A percentile compares a stretch with the other conserved stretches of the same genome.
Conservation (phyloP, 1,284 basidiomycete genomes). For the Bjerkandera adusta region DNA sequence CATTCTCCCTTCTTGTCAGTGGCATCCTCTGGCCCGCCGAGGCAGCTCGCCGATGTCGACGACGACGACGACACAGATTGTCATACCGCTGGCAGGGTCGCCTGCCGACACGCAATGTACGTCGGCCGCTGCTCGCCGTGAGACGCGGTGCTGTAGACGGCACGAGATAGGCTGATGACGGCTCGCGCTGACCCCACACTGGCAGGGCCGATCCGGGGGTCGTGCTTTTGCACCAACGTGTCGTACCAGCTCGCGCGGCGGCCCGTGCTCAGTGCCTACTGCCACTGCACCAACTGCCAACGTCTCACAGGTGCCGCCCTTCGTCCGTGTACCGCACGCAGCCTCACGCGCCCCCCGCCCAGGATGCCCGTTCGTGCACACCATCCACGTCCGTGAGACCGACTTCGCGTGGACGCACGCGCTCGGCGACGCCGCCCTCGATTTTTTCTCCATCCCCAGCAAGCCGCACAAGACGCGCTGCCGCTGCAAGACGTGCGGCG, state of each 20-base stretch:
- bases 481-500: conserved; percentile 59
- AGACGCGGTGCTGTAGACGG: too few species aligned
- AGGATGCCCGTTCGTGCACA: conserved; percentile 62
- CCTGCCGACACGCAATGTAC: too few species aligned
- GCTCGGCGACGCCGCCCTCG: conserved; percentile 34
- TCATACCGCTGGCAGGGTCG: too few species aligned
- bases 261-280: conserved; percentile 56
- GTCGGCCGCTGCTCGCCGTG: too few species aligned
- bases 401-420: conserved; percentile 53
- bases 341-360: neutral
- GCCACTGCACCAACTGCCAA: conserved; percentile 66
- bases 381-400: conserved; percentile 49
- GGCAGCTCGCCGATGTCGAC: too few species aligned
- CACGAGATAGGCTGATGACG: too few species aligned
- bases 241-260: conserved; percentile 43
- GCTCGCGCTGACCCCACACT: neutral
- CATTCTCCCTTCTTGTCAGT: too few species aligned
- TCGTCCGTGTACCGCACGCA: neutral
- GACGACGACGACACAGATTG: too few species aligned
- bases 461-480: conserved; percentile 58
- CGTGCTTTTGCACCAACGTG: conserved; percentile 53
- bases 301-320: conserved; percentile 43
- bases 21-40: too few species aligned
- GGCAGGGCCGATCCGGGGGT: conserved; percentile 18
- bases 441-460: conserved; percentile 41